Base-by-base conservation (phyloP, 345 rosid species). In the Hypericum perforatum region DNA sequence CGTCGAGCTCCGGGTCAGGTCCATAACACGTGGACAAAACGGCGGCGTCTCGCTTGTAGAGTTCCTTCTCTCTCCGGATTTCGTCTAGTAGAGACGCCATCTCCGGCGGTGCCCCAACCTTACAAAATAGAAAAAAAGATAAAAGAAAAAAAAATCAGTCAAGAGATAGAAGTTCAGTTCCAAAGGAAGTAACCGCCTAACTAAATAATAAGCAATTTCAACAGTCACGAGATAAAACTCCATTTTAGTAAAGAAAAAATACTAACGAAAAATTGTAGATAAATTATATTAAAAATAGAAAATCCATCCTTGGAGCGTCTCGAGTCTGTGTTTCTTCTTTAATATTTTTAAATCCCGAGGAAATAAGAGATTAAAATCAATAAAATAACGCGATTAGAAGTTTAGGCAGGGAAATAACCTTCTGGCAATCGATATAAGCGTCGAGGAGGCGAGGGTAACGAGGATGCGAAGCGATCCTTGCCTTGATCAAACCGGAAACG, bases 51-150 rank as follows among this genome's bases (percentile, higher is more conserved):
- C 59, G 44, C 58, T 7, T 49, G 32, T 13, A 45, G 62, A 60
- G 52, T 14, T 70, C 72, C 29, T 37, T 56, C 16, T 67, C 72
- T 22, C 38, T 56, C 67, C 70, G 62, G 72, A 70, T 64, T 60
- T 63, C 72, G 43, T 80, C 82, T 40, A 80, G 57, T 9, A 74
- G 5, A 43, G 29, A 38, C 8, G 73, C 68, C 45, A 68, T 60
- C 71, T 73, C 77, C 60, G 82, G 71, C 16, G 86, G 78, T 5
- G 80, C 80, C 39, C 86, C 86, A 16, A 80, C 80, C 85, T 80
- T 39, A 8, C 16, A 43, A 49, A n/a, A 43, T 37, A 16, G 63
- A 41, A 50, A 63, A 53, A 7, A 10, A n/a, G n/a, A n/a, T n/a
- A n/a, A 45, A 49, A 37, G 7, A 39, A 56, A 15, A 22, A 43